Conservation (phyloP, 306 rosid genomes). For the Malus orientalis region DNA sequence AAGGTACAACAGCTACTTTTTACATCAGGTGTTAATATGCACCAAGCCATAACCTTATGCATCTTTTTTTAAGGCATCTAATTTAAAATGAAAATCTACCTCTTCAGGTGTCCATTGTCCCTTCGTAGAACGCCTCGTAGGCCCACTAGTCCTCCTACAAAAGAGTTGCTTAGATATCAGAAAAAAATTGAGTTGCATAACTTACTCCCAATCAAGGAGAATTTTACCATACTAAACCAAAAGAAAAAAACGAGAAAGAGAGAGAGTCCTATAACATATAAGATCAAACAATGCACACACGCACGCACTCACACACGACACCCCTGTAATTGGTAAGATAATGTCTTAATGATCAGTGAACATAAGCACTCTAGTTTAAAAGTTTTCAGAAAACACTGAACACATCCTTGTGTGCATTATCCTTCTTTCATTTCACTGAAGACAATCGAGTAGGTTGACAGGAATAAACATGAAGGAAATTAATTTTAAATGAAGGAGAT, state of each 20-base stretch:
- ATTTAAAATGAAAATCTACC: slow-evolving; percentile 29
- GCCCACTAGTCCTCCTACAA: slow-evolving; percentile 94
- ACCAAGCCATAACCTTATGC: background rate
- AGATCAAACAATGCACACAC: background rate
- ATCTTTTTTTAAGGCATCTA: background rate
- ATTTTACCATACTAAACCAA: background rate
- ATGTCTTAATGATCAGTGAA: background rate
- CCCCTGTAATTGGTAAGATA: background rate
- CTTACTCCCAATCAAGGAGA: background rate
- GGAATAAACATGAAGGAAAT: slow-evolving; percentile 1
- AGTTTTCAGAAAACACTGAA: background rate
- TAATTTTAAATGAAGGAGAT: background rate
- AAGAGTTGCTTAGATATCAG: slow-evolving; percentile 6
- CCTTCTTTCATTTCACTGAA: background rate
- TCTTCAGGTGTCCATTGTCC: slow-evolving; percentile 97
- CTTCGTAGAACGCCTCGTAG: slow-evolving; percentile 97
- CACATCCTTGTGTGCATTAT: background rate
- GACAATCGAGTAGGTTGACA: background rate
- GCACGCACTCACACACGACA: background rate
- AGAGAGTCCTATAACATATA: background rate
- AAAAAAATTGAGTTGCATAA: slow-evolving; percentile 1
- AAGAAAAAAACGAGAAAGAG: background rate
- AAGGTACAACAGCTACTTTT: background rate
- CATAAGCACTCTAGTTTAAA: background rate
- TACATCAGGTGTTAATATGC: background rate